Percentiles rank a stretch among this genome's conserved stretches.
These are phyloP conservation scores for Entamoeba invadens DNA, from an alignment of 208 protist species.

Conservation along the genomic window DNA sequence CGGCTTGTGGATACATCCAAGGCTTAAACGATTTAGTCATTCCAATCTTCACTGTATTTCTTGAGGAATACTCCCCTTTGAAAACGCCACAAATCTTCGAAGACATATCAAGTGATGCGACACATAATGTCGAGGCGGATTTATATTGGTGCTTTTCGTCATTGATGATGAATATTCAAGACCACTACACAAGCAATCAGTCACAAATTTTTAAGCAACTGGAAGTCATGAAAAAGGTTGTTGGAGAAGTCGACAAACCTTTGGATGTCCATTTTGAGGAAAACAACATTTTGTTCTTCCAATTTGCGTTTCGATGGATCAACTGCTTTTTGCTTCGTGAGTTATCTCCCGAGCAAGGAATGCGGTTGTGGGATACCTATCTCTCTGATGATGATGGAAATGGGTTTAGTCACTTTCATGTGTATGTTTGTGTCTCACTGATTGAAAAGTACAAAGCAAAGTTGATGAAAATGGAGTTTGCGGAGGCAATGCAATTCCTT, in stretches of 20 bases:
- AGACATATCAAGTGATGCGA: background rate
- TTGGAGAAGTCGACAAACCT: background rate
- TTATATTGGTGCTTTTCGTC: conserved; percentile 16
- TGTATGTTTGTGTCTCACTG: conserved; percentile 15
- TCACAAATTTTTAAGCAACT: background rate
- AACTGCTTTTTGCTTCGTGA: conserved; percentile 19
- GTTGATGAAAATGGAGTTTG: background rate
- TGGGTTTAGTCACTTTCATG: conserved; percentile 10
- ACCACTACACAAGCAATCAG: conserved; percentile 15
- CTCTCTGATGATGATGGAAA: background rate
- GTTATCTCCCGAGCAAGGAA: background rate
- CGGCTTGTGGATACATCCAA: conserved; percentile 26
- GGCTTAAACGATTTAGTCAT: conserved; percentile 5
- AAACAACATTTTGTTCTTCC: conserved; percentile 14
- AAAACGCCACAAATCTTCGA: background rate
- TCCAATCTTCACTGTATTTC: conserved; percentile 5
- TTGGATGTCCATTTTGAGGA: conserved; percentile 3
- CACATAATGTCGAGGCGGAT: conserved; percentile 13
- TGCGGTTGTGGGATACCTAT: conserved; percentile 22
- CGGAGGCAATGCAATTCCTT: background rate
- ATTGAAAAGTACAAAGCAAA: conserved; percentile 2
- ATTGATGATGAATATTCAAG: conserved; percentile 15
- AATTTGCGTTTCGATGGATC: conserved; percentile 25
- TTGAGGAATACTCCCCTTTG: background rate
- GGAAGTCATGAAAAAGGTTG: conserved; percentile 5